Percentiles rank a stretch among this genome's conserved stretches.
These are phyloP conservation scores for Lyophyllum shimeji DNA, from an alignment of 768 basidiomycete genomes.

Conservation along the genomic window DNA sequence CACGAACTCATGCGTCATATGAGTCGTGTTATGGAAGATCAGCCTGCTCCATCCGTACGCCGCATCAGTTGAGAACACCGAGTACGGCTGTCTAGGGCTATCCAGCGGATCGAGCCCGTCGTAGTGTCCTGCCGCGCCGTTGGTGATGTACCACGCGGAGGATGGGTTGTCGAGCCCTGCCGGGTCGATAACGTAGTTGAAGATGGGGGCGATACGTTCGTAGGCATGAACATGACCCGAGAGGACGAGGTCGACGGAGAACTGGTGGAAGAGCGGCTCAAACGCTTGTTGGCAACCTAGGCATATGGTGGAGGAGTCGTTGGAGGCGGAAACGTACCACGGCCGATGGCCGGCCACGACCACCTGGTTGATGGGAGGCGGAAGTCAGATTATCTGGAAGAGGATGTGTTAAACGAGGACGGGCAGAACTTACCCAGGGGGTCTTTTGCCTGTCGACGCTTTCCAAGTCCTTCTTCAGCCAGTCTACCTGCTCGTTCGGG, in stretches of 20 bases:
- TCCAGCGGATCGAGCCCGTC: slow-evolving; percentile 17
- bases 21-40: slow-evolving; percentile 20
- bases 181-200: slow-evolving; percentile 14
- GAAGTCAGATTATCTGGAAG: not conserved
- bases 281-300: not conserved
- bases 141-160: slow-evolving; percentile 19
- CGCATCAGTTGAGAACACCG: slow-evolving; percentile 7
- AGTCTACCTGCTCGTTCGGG: slow-evolving; percentile 18
- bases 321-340: not conserved
- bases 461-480: slow-evolving; percentile 16
- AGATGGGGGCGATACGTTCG: slow-evolving; percentile 8
- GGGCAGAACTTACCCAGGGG: slow-evolving; percentile 17
- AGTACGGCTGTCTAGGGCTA: not conserved
- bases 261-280: not conserved
- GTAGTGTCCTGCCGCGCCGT: slow-evolving; percentile 22
- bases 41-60: slow-evolving; percentile 21
- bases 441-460: slow-evolving; percentile 19
- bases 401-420: not conserved
- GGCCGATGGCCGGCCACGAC: not conserved
- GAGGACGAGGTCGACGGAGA: not conserved
- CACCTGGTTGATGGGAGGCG: not conserved
- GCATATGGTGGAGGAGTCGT: not conserved
- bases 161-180: slow-evolving; percentile 17
- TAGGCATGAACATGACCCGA: not conserved
- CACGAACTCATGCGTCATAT: slow-evolving; percentile 22